A percentile compares a stretch with the other conserved stretches of the same genome.
These are phyloP conservation scores for Kluyveromyces sp. DNA, from an alignment of 1,139 yeast species.

Conservation along the genomic window DNA sequence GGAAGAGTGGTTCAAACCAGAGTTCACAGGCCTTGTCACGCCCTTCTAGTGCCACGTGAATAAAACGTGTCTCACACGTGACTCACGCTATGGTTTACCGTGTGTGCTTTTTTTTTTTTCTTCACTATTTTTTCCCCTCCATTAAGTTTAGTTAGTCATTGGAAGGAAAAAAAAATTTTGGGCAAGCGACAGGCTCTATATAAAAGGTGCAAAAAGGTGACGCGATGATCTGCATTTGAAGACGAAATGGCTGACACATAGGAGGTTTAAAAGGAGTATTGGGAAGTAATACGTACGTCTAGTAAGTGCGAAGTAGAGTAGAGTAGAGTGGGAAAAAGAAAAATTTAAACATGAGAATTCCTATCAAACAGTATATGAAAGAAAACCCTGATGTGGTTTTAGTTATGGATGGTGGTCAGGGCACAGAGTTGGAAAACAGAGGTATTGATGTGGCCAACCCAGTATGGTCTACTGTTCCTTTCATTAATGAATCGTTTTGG, in stretches of 20 bases:
- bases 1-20: constrained; percentile 55
- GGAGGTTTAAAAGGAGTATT: no score
- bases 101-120: neutral
- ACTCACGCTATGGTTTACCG: neutral
- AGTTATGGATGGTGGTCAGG: constrained; percentile 40
- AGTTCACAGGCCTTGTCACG: constrained; percentile 27
- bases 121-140: no score
- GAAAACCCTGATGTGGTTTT: constrained; percentile 7
- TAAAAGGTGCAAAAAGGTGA: no score
- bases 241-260: no score
- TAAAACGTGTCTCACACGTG: no score
- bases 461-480: constrained; percentile 36
- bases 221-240: neutral
- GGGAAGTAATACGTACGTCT: no score
- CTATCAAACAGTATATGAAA: constrained; percentile 7
- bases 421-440: constrained; percentile 36
- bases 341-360: constrained; percentile 6
- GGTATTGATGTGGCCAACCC: constrained; percentile 34
- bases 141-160: no score
- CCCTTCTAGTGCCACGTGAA: constrained; percentile 7
- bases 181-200: no score
- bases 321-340: neutral
- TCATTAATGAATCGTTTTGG: constrained; percentile 25
- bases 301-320: neutral
- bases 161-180: constrained; percentile 5